Percentiles rank a stretch among this genome's conserved stretches.
Evolutionary conservation across 495 filamentous ascomycete genomes (phyloP).

Genomic region (Hypoxylon fragiforme): DNA sequence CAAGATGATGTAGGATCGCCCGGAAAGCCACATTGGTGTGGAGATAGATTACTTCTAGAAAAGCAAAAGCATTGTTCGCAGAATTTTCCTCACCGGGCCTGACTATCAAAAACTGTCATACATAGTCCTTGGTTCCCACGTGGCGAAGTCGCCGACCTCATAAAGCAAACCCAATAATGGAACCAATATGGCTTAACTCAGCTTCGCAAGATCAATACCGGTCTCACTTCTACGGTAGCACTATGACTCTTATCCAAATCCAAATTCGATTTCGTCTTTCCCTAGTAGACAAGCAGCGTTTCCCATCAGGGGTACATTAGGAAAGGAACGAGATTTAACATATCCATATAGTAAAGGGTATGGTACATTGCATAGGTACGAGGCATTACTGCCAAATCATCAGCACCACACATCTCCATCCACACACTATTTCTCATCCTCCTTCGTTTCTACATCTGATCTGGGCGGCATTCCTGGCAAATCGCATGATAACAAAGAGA

Average conservation of each 20-base stretch:
- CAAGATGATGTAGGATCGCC: slow-evolving; percentile 24
- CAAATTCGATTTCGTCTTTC: not conserved
- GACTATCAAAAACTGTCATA: slow-evolving; percentile 29
- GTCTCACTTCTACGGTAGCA: slow-evolving; percentile 16
- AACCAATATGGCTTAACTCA: slow-evolving; percentile 30
- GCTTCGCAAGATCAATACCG: slow-evolving; percentile 4
- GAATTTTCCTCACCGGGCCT: not conserved
- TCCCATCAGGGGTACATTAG: too few species aligned
- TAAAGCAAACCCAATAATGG: slow-evolving; percentile 30
- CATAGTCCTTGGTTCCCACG: slow-evolving; percentile 22
- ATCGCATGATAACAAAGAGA: slow-evolving; percentile 46
- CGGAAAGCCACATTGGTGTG: slow-evolving; percentile 25
- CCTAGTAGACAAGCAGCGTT: too few species aligned
- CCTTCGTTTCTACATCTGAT: slow-evolving; percentile 5
- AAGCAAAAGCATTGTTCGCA: slow-evolving; percentile 20
- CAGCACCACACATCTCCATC: too few species aligned
- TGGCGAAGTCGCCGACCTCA: slow-evolving; percentile 33
- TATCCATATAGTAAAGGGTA: too few species aligned
- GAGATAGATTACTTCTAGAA: slow-evolving; percentile 28
- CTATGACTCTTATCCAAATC: not conserved
- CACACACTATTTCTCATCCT: too few species aligned
- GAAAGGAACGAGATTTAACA: too few species aligned
- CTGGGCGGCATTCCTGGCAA: slow-evolving; percentile 24
- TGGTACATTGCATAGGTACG: too few species aligned
- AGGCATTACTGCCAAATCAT: too few species aligned